These are phyloP conservation scores for Colletotrichum godetiae DNA, from an alignment of 2,329 filamentous ascomycete genomes.

Conservation along the genomic window DNA sequence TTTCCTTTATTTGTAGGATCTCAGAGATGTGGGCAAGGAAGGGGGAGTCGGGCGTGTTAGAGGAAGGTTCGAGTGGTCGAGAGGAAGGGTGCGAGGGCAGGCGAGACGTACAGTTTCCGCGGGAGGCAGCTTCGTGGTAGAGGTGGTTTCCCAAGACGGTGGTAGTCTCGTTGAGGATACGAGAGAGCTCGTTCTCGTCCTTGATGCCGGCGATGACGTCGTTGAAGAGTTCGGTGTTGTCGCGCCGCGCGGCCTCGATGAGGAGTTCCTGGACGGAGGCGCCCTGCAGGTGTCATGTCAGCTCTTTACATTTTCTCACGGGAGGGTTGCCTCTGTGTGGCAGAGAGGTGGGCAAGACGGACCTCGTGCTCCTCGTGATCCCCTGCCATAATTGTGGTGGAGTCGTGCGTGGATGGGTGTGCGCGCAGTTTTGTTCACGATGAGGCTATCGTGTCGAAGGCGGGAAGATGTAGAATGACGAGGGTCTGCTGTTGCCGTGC, in stretches of 20 bases:
- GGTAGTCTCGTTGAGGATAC: constrained; percentile 85
- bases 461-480: background rate
- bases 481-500: background rate
- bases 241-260: constrained; percentile 91
- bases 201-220: constrained; percentile 75
- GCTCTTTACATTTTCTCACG: background rate
- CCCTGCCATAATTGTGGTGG: constrained; percentile 38
- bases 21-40: background rate
- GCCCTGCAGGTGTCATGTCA: constrained; percentile 65
- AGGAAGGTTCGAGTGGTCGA: background rate
- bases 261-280: constrained; percentile 87
- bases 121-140: constrained; percentile 87
- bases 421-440: background rate
- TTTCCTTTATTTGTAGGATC: background rate
- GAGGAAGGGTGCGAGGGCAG: background rate
- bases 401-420: background rate
- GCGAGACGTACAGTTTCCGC: constrained; percentile 80
- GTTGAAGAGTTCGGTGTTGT: constrained; percentile 87
- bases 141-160: constrained; percentile 90
- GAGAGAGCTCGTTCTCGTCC: constrained; percentile 73
- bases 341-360: background rate
- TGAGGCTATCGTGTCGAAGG: background rate
- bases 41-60: background rate
- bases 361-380: constrained; percentile 51
- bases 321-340: background rate